These are phyloP conservation scores for Reticulascus tulasneorum DNA, from an alignment of 2,329 filamentous ascomycete genomes.

Conservation along the genomic window DNA sequence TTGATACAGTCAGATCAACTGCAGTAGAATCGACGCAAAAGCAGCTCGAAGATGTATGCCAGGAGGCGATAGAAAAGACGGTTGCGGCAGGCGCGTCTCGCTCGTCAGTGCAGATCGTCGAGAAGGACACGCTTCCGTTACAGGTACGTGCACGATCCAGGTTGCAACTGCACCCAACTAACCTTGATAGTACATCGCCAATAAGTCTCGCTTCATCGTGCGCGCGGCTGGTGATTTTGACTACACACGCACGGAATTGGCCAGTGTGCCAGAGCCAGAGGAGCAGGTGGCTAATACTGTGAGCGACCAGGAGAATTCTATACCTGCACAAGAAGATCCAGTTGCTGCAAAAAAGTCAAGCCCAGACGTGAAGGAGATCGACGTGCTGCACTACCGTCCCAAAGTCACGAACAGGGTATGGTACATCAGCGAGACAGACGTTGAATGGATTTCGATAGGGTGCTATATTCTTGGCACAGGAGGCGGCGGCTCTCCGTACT, in stretches of 20 bases:
- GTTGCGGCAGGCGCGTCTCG: slow-evolving; percentile 40
- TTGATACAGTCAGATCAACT: slow-evolving; percentile 48
- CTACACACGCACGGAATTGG: slow-evolving; percentile 28
- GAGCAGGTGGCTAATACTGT: slow-evolving; percentile 1
- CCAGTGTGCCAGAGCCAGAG: slow-evolving; percentile 1
- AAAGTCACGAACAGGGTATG: slow-evolving; percentile 47
- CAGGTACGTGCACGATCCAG: slow-evolving; percentile 27
- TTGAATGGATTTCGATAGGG: slow-evolving; percentile 53
- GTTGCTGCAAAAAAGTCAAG: too few species aligned
- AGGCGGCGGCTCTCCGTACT: slow-evolving; percentile 53
- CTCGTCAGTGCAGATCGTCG: slow-evolving; percentile 42
- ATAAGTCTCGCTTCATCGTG: slow-evolving; percentile 54
- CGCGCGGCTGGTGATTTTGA: slow-evolving; percentile 57
- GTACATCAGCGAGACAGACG: slow-evolving; percentile 55
- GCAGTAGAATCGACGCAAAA: slow-evolving; percentile 34
- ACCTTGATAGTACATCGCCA: slow-evolving; percentile 38
- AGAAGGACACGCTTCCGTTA: slow-evolving; percentile 51
- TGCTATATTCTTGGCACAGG: slow-evolving; percentile 60
- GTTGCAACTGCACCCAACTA: slow-evolving; percentile 7
- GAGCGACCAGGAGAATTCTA: slow-evolving; percentile 8
- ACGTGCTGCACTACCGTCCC: slow-evolving; percentile 43
- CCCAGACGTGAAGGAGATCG: slow-evolving; percentile 23
- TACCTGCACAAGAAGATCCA: too few species aligned
- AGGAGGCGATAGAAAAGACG: slow-evolving; percentile 38
- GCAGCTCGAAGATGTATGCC: slow-evolving; percentile 31